A percentile compares a stretch with the other conserved stretches of the same genome.
Conservation (phyloP, 2,329 filamentous ascomycete genomes). For the Sporothrix globosa region DNA sequence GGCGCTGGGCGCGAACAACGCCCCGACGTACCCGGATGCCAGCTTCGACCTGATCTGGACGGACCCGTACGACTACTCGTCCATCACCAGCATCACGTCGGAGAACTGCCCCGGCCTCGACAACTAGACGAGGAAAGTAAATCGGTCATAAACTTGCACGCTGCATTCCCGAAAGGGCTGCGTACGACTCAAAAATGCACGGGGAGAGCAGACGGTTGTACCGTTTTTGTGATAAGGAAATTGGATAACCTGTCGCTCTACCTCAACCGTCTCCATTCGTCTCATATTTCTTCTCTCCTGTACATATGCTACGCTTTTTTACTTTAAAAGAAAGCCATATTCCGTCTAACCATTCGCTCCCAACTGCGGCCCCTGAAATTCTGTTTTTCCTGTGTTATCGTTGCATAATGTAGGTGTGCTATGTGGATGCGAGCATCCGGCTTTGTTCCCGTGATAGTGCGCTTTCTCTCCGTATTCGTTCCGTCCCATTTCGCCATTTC, state of each 20-base stretch:
- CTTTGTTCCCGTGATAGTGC: background rate
- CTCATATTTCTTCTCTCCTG: background rate
- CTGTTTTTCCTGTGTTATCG: background rate
- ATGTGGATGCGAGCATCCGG: background rate
- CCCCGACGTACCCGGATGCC: conserved; percentile 55
- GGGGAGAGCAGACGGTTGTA: background rate
- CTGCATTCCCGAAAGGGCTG: conserved; percentile 1
- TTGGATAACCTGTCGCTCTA: background rate
- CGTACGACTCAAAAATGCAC: background rate
- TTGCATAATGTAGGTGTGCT: background rate
- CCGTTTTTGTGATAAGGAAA: background rate
- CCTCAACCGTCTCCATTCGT: background rate
- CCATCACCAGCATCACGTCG: conserved; percentile 51
- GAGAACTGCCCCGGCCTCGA: conserved; percentile 61
- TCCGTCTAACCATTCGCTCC: background rate
- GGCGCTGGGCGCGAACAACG: conserved; percentile 54
- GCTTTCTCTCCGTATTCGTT: background rate
- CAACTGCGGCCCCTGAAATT: background rate
- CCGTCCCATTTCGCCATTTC: background rate
- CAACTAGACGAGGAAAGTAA: conserved; percentile 16
- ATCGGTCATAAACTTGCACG: background rate
- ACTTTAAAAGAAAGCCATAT: background rate
- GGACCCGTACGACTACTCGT: conserved; percentile 53
- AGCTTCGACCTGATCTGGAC: conserved; percentile 62
- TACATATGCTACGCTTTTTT: background rate